Evolutionary conservation across 305 asterid species (phyloP), one percentile per base, ranked within the genome.

Genomic region (Plantago lanceolata): DNA sequence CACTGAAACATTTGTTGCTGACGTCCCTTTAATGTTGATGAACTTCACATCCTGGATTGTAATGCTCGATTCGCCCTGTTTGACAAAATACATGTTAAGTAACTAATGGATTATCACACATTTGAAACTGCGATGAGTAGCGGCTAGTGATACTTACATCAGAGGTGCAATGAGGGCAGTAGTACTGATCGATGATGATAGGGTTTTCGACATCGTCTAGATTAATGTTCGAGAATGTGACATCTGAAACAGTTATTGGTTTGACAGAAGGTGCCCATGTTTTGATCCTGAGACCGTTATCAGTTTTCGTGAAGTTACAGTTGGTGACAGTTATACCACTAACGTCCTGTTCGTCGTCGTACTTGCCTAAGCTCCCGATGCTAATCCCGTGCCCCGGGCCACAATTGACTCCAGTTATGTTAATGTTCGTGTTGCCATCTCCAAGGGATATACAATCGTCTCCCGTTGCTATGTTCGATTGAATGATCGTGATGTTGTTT

Each of bases 301-400:
- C 2, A 0, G 86, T 81, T 52, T 53, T 29, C 1, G 29, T 68
- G 8, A 81, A 13, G 6, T 60, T 72, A 40, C 76, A 70, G 19
- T 78, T 54, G 0, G 17, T 58, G 1, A 81, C 76, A 0, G 4
- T 3, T 14, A 81, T 37, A 8, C 73, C 79, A 0, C 8, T 33
- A 2, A 81, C 81, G 9, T 62, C 65, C 5, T 40, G 13, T 49
- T 81, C 84, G 0, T 21, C 2, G 0, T 13, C 1, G 31, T 70
- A 45, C 18, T 53, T 73, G 4, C 86, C 86, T 15, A 78, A 33
- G 71, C 83, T 80, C 24, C 84, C 84, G 14, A 79, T 66, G 63
- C 84, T 79, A 14, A 77, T 77, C 11, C 83, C 83, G 55, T 78
- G 77, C 14, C 86, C 86, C 0, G 85, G 80, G 5, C 82, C 82